A percentile compares a stretch with the other conserved stretches of the same genome.
Evolutionary conservation across 306 rosid genomes (phyloP).

Genomic region (Clitoria ternatea): DNA sequence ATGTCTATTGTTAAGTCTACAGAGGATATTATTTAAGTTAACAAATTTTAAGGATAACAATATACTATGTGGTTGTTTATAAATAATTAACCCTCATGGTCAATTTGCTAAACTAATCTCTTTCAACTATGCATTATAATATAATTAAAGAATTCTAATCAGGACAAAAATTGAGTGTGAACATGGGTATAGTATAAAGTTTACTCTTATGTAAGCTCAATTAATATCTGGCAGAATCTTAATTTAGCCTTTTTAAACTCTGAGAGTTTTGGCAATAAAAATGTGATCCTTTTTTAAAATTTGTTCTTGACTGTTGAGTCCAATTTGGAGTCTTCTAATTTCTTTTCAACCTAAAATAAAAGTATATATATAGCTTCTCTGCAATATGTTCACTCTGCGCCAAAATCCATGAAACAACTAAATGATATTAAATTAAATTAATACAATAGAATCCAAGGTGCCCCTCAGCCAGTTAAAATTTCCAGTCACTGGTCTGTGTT

Average conservation of each 20-base stretch:
- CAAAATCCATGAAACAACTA: slow-evolving; percentile 12
- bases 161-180: not conserved
- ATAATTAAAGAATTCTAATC: slow-evolving; percentile 19
- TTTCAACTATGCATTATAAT: not conserved
- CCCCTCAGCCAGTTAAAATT: not conserved
- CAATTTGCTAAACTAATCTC: slow-evolving; percentile 8
- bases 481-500: slow-evolving; percentile 8
- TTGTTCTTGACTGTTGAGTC: slow-evolving; percentile 29
- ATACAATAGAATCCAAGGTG: slow-evolving; percentile 24
- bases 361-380: not conserved
- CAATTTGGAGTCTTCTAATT: slow-evolving; percentile 19
- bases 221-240: not conserved
- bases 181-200: not conserved
- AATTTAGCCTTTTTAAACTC: slow-evolving; percentile 33
- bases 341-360: not conserved
- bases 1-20: not conserved
- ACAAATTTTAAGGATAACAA: not conserved
- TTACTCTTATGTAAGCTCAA: not conserved
- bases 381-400: not conserved
- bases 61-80: not conserved
- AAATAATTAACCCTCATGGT: not conserved
- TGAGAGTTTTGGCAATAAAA: slow-evolving; percentile 10
- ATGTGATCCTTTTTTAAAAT: not conserved
- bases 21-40: not conserved
- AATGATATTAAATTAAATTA: not conserved